These are phyloP conservation scores for Eucalyptus guilfoylei DNA, from an alignment of 345 rosid genomes.

Conservation along the genomic window DNA sequence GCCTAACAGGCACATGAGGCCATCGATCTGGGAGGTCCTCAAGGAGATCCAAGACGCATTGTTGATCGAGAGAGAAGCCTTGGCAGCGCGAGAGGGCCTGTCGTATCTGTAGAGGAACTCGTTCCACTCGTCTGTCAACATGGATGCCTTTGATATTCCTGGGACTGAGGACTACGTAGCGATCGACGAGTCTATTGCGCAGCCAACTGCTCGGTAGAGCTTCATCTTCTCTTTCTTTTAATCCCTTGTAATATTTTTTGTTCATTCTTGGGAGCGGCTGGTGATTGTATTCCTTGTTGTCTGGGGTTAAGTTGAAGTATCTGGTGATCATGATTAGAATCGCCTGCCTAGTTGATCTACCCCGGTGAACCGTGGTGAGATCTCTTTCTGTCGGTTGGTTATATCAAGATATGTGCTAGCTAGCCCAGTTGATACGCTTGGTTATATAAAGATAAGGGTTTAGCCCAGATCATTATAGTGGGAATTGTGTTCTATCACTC, in stretches of 20 bases:
- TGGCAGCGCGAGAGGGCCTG: constrained; percentile 37
- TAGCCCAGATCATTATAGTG: not conserved
- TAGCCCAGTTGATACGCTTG: not conserved
- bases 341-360: not conserved
- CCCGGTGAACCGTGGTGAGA: not conserved
- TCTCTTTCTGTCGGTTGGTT: not conserved
- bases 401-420: not conserved
- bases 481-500: not conserved
- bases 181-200: constrained; percentile 44
- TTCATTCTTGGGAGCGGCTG: not conserved
- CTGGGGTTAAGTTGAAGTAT: not conserved
- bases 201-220: constrained; percentile 56
- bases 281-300: not conserved
- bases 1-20: constrained; percentile 89
- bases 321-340: not conserved
- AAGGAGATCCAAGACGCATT: constrained; percentile 95
- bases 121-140: constrained; percentile 47
- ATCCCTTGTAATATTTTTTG: not conserved
- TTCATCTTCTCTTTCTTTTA: not conserved
- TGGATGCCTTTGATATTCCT: constrained; percentile 28
- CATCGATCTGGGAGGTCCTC: constrained; percentile 81
- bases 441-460: not conserved
- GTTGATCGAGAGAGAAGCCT: constrained; percentile 54
- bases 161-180: constrained; percentile 42
- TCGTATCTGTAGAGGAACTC: constrained; percentile 59